These are phyloP conservation scores for Aspergillus pseudoterreus DNA, from an alignment of 2,329 filamentous ascomycete genomes.

Conservation along the genomic window DNA sequence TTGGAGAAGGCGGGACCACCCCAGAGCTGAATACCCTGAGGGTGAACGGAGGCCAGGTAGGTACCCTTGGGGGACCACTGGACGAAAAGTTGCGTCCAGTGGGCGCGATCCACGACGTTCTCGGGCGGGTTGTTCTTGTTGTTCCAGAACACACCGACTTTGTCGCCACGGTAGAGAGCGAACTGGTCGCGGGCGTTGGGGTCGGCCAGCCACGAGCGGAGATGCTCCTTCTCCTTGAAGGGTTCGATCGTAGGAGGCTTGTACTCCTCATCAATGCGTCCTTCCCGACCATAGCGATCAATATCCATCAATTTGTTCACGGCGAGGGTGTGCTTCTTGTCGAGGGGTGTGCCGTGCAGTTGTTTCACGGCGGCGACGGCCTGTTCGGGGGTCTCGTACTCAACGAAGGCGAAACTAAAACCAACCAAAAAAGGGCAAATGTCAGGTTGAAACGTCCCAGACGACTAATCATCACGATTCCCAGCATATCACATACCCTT, in stretches of 20 bases:
- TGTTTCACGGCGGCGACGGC: slow-evolving; percentile 84
- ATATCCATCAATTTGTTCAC: slow-evolving; percentile 99
- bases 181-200: slow-evolving; percentile 90
- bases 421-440: slow-evolving; percentile 4
- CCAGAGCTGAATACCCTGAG: slow-evolving; percentile 96
- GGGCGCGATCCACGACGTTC: slow-evolving; percentile 80
- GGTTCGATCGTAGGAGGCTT: slow-evolving; percentile 73
- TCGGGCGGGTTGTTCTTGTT: slow-evolving; percentile 91
- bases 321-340: slow-evolving; percentile 92
- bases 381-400: slow-evolving; percentile 87
- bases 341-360: slow-evolving; percentile 80
- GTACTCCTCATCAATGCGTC: slow-evolving; percentile 89
- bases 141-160: slow-evolving; percentile 96
- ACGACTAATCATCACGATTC: background rate
- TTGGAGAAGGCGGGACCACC: slow-evolving; percentile 85
- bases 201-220: slow-evolving; percentile 90
- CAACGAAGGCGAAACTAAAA: slow-evolving; percentile 87
- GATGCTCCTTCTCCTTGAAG: slow-evolving; percentile 88
- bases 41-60: slow-evolving; percentile 89
- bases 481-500: slow-evolving; percentile 60
- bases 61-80: slow-evolving; percentile 97
- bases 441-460: background rate
- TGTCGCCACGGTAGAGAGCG: slow-evolving; percentile 86
- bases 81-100: slow-evolving; percentile 98
- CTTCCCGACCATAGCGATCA: slow-evolving; percentile 91